Evolutionary conservation across 2,329 filamentous ascomycete genomes (phyloP).

Genomic region (Alternaria triticina): DNA sequence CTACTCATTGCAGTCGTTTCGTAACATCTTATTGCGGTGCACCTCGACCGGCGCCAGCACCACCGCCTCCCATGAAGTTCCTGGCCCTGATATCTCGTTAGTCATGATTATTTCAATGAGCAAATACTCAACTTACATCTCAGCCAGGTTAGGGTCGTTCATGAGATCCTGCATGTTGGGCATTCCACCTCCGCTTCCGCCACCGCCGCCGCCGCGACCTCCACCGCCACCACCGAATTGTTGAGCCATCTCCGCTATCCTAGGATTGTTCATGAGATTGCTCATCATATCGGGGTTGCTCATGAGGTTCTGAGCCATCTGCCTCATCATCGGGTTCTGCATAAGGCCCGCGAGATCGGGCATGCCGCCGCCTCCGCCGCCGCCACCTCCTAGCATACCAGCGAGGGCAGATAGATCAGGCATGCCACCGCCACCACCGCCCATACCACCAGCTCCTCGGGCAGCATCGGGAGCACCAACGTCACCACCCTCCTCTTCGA

Average conservation of each 20-base stretch:
- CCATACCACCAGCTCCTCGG: slow-evolving; percentile 53
- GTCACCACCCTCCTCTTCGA: slow-evolving; percentile 76
- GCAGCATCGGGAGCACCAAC: slow-evolving; percentile 54
- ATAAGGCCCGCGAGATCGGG: slow-evolving; percentile 71
- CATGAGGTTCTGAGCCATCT: slow-evolving; percentile 97
- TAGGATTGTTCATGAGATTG: slow-evolving; percentile 93
- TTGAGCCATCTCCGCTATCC: slow-evolving; percentile 84
- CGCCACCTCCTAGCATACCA: slow-evolving; percentile 54
- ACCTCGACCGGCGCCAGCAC: slow-evolving; percentile 27
- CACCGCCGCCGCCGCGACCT: slow-evolving; percentile 64
- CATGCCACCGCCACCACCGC: slow-evolving; percentile 74
- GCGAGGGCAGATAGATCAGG: slow-evolving; percentile 80
- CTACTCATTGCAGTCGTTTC: slow-evolving; percentile 1
- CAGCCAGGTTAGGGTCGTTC: slow-evolving; percentile 89
- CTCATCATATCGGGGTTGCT: slow-evolving; percentile 91
- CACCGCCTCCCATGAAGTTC: slow-evolving; percentile 66
- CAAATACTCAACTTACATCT: slow-evolving; percentile 73
- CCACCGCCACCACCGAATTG: slow-evolving; percentile 61
- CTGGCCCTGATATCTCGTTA: slow-evolving; percentile 58
- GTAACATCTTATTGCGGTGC: slow-evolving; percentile 24
- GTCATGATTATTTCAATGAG: not conserved
- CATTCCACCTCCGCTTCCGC: slow-evolving; percentile 79
- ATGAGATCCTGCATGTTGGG: slow-evolving; percentile 86
- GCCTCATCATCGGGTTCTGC: slow-evolving; percentile 94
- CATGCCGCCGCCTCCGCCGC: slow-evolving; percentile 75